These are phyloP conservation scores for Pyrenophora teres DNA, from an alignment of 2,329 filamentous ascomycete species.

Conservation along the genomic window DNA sequence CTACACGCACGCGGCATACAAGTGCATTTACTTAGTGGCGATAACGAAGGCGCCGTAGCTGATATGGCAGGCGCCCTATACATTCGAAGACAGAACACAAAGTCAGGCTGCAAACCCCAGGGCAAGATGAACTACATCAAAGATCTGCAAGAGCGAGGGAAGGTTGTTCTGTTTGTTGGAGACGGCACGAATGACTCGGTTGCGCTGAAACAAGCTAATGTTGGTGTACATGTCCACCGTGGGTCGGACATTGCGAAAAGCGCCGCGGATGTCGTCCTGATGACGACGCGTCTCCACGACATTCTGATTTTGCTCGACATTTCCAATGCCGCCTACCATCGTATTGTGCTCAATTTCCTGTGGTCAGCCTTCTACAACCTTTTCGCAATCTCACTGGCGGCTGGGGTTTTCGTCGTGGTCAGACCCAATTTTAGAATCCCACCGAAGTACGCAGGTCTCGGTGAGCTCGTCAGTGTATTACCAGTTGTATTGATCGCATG, in stretches of 20 bases:
- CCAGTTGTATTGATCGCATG: constrained; percentile 68
- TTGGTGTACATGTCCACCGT: constrained; percentile 71
- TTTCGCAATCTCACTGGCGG: constrained; percentile 68
- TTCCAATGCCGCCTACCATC: constrained; percentile 47
- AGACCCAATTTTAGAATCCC: constrained; percentile 55
- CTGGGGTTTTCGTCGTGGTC: constrained; percentile 57
- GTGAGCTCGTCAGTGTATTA: constrained; percentile 74
- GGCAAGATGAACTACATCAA: constrained; percentile 61
- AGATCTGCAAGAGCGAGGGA: constrained; percentile 27
- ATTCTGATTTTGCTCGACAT: constrained; percentile 64
- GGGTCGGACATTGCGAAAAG: constrained; percentile 65
- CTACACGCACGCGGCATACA: constrained; percentile 56
- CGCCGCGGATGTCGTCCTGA: constrained; percentile 71
- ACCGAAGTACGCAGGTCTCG: constrained; percentile 69
- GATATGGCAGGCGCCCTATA: constrained; percentile 49
- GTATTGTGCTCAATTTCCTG: constrained; percentile 66
- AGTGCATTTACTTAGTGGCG: constrained; percentile 63
- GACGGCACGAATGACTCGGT: constrained; percentile 81
- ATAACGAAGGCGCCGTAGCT: constrained; percentile 56
- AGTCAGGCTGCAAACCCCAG: constrained; percentile 55
- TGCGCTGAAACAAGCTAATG: constrained; percentile 70
- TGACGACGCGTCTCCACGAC: constrained; percentile 61
- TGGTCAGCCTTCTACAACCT: constrained; percentile 75
- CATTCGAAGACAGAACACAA: constrained; percentile 49
- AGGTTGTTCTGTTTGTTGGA: constrained; percentile 69